phyloP scores from a whole-genome alignment of 345 rosid species.

The Citropsis articulata region DNA sequence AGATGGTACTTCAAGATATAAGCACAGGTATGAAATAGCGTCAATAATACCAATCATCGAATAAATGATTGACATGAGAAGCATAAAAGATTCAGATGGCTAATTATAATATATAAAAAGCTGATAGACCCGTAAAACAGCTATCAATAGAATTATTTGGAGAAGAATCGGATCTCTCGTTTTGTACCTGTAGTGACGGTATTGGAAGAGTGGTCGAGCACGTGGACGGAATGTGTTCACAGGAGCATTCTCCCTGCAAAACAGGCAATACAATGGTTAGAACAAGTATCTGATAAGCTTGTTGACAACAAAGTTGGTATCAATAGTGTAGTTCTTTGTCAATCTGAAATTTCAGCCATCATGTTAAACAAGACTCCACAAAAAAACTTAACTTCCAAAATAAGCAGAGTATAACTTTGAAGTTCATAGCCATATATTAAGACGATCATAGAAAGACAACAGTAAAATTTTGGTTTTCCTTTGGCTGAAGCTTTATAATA shows the following conservation, averaged over 20 bases:
- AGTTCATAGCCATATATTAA: not conserved
- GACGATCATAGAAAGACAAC: not conserved
- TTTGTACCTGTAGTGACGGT: conserved; percentile 90
- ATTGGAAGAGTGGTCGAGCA: conserved; percentile 90
- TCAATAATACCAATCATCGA: not conserved
- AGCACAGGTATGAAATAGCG: not conserved
- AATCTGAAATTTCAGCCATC: not conserved
- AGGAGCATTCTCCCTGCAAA: conserved; percentile 90
- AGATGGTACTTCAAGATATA: not conserved
- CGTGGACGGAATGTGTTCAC: conserved; percentile 90
- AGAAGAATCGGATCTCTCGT: conserved; percentile 6
- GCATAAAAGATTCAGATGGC: not conserved
- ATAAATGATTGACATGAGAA: not conserved
- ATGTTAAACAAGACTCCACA: not conserved
- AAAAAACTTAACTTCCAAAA: not conserved
- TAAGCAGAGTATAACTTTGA: not conserved
- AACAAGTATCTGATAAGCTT: not conserved
- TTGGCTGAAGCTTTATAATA: not conserved
- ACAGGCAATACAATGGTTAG: conserved; percentile 16
- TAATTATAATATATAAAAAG: not conserved
- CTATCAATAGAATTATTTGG: not conserved
- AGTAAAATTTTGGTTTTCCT: not conserved
- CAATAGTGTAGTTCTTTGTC: not conserved
- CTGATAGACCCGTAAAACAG: not conserved
- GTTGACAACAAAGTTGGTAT: not conserved